Evolutionary conservation across 164 flowering plant genomes (phyloP).

Genomic region (Magnolia kwangsiensis): DNA sequence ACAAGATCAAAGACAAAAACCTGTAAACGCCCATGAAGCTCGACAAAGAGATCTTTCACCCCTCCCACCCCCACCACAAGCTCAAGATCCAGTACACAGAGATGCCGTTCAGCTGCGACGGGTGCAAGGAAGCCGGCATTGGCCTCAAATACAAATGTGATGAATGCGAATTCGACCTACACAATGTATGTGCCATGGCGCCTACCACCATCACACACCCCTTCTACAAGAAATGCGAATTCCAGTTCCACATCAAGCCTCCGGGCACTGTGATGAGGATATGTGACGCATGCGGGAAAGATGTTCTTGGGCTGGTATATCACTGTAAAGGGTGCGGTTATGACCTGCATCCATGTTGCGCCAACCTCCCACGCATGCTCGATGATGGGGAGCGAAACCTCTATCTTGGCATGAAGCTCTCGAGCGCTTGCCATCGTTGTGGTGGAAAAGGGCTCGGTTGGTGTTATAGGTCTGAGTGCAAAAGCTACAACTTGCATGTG

Average conservation of each 20-base stretch:
- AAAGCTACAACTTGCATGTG: constrained; percentile 55
- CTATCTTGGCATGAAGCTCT: constrained; percentile 35
- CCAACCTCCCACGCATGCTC: constrained; percentile 44
- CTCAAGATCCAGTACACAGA: constrained; percentile 55
- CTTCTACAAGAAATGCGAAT: constrained; percentile 50
- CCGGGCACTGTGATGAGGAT: constrained; percentile 36
- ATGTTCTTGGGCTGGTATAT: constrained; percentile 45
- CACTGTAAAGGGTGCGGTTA: constrained; percentile 54
- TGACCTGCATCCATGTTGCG: constrained; percentile 69
- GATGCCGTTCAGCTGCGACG: constrained; percentile 58
- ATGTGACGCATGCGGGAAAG: constrained; percentile 52
- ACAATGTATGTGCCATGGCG: constrained; percentile 47
- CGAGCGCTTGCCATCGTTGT: constrained; percentile 40
- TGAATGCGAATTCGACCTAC: constrained; percentile 49
- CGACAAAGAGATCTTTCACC: constrained; percentile 47
- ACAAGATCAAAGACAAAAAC: neutral
- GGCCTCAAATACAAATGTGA: constrained; percentile 50
- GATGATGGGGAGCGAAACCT: constrained; percentile 49
- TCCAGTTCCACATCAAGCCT: constrained; percentile 32
- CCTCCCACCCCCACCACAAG: constrained; percentile 47
- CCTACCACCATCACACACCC: constrained; percentile 35
- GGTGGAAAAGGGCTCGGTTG: constrained; percentile 57
- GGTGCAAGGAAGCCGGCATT: constrained; percentile 67
- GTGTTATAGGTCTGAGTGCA: constrained; percentile 47
- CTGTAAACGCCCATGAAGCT: constrained; percentile 30